A percentile compares a stretch with the other conserved stretches of the same genome.
Evolutionary conservation across 306 rosid species (phyloP).

Genomic region (Fragaria nilgerrensis): DNA sequence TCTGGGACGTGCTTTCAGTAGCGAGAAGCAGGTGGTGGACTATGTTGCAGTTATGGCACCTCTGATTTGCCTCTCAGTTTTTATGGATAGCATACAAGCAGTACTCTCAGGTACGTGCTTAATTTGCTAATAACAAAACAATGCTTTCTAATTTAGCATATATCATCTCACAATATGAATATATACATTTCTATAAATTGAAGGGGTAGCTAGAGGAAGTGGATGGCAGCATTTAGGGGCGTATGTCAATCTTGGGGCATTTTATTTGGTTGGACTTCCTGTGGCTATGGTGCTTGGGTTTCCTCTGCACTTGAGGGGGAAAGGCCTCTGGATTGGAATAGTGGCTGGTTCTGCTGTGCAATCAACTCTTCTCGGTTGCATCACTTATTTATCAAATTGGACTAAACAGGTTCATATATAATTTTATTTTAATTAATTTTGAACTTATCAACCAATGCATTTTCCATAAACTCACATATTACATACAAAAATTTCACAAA

Average conservation of each 20-base stretch:
- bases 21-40: conserved; percentile 44
- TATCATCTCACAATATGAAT: not conserved
- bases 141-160: not conserved
- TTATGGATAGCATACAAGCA: conserved; percentile 38
- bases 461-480: not conserved
- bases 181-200: not conserved
- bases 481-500: too few species aligned
- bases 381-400: conserved; percentile 48
- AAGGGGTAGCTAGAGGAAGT: conserved; percentile 53
- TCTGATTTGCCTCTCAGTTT: conserved; percentile 36
- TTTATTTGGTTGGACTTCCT: conserved; percentile 53
- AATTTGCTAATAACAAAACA: not conserved
- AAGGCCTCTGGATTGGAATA: conserved; percentile 64
- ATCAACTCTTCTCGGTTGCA: conserved; percentile 25
- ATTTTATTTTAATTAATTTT: not conserved
- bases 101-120: conserved; percentile 36
- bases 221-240: conserved; percentile 58
- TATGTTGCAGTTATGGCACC: conserved; percentile 49
- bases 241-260: conserved; percentile 48
- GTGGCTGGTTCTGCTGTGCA: conserved; percentile 30
- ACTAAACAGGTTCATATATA: conserved; percentile 37
- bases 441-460: not conserved
- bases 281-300: conserved; percentile 39
- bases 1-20: conserved; percentile 60
- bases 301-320: conserved; percentile 31